These are phyloP conservation scores for Bipolaris oryzae DNA, from an alignment of 2,329 filamentous ascomycete species.

Conservation along the genomic window DNA sequence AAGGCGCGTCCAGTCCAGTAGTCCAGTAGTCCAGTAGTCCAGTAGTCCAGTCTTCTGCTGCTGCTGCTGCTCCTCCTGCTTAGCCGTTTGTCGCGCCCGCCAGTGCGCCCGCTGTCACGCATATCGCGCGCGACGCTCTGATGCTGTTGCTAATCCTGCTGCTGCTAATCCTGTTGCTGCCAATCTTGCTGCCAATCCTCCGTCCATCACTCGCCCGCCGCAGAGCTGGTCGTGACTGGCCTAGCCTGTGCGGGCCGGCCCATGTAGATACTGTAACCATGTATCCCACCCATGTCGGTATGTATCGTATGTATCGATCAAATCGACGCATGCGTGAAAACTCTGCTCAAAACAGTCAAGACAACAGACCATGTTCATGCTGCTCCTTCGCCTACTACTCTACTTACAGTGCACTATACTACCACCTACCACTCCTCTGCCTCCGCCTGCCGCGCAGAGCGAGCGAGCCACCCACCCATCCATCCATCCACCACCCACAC, in stretches of 20 bases:
- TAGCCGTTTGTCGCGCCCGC: slow-evolving; percentile 24
- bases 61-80: slow-evolving; percentile 21
- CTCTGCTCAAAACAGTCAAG: slow-evolving; percentile 33
- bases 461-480: background rate
- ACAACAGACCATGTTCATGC: background rate
- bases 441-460: slow-evolving; percentile 17
- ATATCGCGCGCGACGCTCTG: slow-evolving; percentile 12
- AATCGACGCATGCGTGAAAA: slow-evolving; percentile 21
- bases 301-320: too few species aligned
- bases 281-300: too few species aligned
- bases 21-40: too few species aligned
- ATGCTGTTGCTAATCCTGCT: slow-evolving; percentile 1
- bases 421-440: background rate
- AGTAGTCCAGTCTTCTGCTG: too few species aligned
- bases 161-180: background rate
- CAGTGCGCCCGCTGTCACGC: slow-evolving; percentile 20
- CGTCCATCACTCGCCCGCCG: slow-evolving; percentile 1
- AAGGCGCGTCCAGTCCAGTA: too few species aligned
- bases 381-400: background rate
- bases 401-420: too few species aligned
- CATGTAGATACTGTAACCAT: slow-evolving; percentile 16
- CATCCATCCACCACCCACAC: background rate
- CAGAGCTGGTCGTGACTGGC: slow-evolving; percentile 25
- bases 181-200: background rate
- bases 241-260: slow-evolving; percentile 42